Percentiles rank a stretch among this genome's conserved stretches.
These are phyloP conservation scores for Ballota nigra DNA, from an alignment of 257 asterid species.

Conservation along the genomic window DNA sequence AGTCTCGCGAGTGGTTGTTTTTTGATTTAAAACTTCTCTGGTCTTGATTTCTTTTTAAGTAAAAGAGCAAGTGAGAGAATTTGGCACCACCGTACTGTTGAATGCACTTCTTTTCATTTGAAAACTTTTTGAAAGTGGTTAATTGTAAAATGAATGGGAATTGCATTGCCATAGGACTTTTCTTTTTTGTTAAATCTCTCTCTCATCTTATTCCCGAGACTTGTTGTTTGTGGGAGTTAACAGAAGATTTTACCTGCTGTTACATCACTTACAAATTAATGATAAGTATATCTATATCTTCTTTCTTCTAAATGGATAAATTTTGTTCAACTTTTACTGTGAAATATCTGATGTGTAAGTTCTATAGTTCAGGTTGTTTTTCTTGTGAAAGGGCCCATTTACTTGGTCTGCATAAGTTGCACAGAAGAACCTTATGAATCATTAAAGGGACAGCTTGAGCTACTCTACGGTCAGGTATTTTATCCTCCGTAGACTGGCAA, in stretches of 20 bases:
- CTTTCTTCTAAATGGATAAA: not conserved
- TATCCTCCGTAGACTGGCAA: slow-evolving; percentile 1
- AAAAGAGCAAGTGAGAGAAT: not conserved
- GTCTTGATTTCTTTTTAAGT: not conserved
- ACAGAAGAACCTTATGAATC: slow-evolving; percentile 94
- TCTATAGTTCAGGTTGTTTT: slow-evolving; percentile 69
- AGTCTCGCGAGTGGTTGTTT: not conserved
- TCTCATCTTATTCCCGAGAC: not conserved
- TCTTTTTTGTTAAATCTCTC: not conserved
- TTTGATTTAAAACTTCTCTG: not conserved
- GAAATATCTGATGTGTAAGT: not conserved
- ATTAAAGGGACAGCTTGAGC: slow-evolving; percentile 85
- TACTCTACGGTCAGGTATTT: slow-evolving; percentile 82
- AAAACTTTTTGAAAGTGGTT: not conserved
- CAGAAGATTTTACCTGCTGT: slow-evolving; percentile 4
- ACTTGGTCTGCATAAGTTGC: slow-evolving; percentile 97
- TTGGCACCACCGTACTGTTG: not conserved
- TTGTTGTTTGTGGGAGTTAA: not conserved
- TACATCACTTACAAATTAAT: not conserved
- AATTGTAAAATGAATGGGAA: not conserved
- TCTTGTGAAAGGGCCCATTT: slow-evolving; percentile 97
- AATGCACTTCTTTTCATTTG: not conserved
- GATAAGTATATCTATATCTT: not conserved
- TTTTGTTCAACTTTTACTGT: slow-evolving; percentile 1
- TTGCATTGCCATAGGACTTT: not conserved